Conservation (phyloP, 352 stramenopile genomes). For the Phytophthora capsici region DNA sequence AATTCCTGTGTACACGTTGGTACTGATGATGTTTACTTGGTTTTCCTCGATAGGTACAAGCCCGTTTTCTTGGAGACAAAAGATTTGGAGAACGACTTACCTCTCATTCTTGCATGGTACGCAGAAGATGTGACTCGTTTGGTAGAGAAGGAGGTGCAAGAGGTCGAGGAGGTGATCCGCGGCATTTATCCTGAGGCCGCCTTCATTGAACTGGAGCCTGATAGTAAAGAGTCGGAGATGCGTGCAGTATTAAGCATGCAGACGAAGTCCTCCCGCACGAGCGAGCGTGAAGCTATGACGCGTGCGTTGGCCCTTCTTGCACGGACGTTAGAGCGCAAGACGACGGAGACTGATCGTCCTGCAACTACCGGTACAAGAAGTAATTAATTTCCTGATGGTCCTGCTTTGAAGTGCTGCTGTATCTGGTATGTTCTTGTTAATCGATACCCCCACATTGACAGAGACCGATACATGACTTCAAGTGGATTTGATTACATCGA, state of each 20-base stretch:
- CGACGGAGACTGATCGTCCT: conserved; percentile 22
- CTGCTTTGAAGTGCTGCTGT: too few relatives aligned
- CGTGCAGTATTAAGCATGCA: conserved; percentile 83
- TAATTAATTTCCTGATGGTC: conserved; percentile 25
- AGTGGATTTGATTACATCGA: too few relatives aligned
- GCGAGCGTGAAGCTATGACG: conserved; percentile 87
- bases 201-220: conserved; percentile 98
- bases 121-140: conserved; percentile 96
- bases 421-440: too few relatives aligned
- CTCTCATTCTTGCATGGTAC: conserved; percentile 94
- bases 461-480: too few relatives aligned
- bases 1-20: conserved; percentile 1
- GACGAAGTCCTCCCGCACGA: conserved; percentile 80
- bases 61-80: conserved; percentile 93
- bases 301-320: conserved; percentile 77
- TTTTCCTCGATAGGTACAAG: conserved; percentile 77
- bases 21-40: conserved; percentile 11
- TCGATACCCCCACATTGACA: too few relatives aligned
- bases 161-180: conserved; percentile 95
- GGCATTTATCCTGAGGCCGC: conserved; percentile 93
- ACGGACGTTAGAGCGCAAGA: conserved; percentile 72
- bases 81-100: conserved; percentile 92
- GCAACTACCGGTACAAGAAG: conserved; percentile 22
- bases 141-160: conserved; percentile 96
- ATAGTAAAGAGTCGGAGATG: conserved; percentile 92